Conservation (phyloP, 148 eudicot genomes). For the Dysphania ambrosioides region DNA sequence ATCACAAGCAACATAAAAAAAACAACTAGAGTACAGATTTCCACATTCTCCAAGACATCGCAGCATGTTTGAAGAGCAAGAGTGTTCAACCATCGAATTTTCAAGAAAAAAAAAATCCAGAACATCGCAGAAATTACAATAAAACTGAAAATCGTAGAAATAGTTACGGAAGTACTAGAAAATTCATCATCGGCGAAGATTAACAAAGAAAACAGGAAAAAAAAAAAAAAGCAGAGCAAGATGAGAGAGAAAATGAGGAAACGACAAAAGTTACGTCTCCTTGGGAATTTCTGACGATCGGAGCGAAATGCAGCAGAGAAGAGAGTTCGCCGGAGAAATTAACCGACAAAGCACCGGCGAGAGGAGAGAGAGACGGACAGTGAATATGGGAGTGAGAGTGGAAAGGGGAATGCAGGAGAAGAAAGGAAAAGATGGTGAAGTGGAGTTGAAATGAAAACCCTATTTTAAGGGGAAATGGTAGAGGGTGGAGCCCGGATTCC, state of each 20-base stretch:
- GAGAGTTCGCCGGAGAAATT: background rate
- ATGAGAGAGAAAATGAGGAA: background rate
- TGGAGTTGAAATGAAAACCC: background rate
- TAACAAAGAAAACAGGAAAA: too few species aligned
- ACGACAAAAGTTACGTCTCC: background rate
- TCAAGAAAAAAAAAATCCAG: background rate
- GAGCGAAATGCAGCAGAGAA: background rate
- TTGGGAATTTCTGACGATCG: conserved; percentile 13
- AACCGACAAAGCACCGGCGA: background rate
- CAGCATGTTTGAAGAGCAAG: background rate
- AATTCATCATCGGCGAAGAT: background rate
- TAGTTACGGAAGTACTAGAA: background rate
- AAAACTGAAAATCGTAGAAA: background rate
- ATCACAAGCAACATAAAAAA: background rate
- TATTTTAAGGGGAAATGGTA: background rate
- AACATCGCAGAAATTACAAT: background rate
- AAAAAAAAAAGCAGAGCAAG: background rate
- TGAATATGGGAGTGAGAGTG: background rate
- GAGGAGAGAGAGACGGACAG: background rate
- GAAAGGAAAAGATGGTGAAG: background rate
- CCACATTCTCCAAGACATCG: background rate
- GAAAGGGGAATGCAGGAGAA: background rate
- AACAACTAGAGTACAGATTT: background rate
- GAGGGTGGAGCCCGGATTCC: conserved; percentile 20
- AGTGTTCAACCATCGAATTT: background rate